Conservation (phyloP, 2,329 filamentous ascomycete genomes). For the Lasiodiplodia sp. region DNA sequence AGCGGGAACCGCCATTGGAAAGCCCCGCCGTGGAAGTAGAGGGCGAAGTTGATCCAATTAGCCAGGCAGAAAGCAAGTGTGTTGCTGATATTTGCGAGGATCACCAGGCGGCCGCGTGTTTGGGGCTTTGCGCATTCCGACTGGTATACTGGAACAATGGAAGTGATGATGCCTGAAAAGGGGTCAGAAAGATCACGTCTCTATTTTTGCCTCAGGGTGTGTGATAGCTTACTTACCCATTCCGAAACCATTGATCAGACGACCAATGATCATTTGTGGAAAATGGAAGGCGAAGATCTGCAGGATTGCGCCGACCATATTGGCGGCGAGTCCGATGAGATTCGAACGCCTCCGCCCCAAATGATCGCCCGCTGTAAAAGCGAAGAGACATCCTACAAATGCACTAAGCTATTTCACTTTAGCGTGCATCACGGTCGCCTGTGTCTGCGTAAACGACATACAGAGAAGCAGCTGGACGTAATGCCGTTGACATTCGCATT, state of each 20-base stretch:
- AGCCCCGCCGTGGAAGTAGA: conserved; percentile 12
- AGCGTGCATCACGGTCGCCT: neutral
- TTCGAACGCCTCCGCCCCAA: conserved; percentile 37
- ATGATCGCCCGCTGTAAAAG: conserved; percentile 28
- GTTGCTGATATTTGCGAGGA: conserved; percentile 21
- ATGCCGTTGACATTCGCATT: conserved; percentile 36
- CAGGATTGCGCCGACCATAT: conserved; percentile 35
- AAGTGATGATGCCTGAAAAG: conserved; percentile 22
- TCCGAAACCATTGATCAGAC: conserved; percentile 33
- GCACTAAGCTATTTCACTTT: neutral
- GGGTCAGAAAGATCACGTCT: no score
- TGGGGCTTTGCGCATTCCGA: conserved; percentile 15
- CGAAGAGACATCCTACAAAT: conserved; percentile 25
- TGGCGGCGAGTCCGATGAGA: conserved; percentile 32
- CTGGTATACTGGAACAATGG: conserved; percentile 19
- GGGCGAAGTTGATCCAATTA: conserved; percentile 30
- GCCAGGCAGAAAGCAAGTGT: conserved; percentile 19
- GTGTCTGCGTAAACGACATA: conserved; percentile 22
- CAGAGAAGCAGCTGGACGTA: conserved; percentile 37
- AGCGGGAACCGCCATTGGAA: conserved; percentile 36
- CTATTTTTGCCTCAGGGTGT: no score
- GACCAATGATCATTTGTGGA: conserved; percentile 32
- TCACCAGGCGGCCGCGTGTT: conserved; percentile 20
- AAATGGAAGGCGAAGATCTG: conserved; percentile 33
- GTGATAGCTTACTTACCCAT: conserved; percentile 28